Percentiles rank a stretch among this genome's conserved stretches.
Evolutionary conservation across 2,329 filamentous ascomycete species (phyloP).

Genomic region (Penicillium sp.): DNA sequence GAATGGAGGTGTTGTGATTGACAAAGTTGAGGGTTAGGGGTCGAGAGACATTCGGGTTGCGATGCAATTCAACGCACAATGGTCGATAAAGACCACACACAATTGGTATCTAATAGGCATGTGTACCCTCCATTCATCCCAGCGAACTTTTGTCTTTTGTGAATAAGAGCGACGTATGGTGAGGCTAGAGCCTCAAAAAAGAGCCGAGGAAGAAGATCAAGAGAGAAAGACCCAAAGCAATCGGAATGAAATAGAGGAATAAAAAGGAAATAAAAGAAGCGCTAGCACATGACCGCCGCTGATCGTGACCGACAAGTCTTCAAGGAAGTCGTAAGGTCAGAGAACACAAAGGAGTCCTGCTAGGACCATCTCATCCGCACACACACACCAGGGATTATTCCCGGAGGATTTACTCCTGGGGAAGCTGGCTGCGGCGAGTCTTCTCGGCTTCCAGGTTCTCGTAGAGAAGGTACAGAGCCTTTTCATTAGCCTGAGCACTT

Average conservation of each 20-base stretch:
- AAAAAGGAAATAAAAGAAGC: conserved; percentile 21
- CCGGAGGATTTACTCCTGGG: conserved; percentile 50
- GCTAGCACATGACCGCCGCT: conserved; percentile 29
- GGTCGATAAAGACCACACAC: conserved; percentile 17
- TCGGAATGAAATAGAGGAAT: conserved; percentile 13
- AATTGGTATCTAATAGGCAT: conserved; percentile 26
- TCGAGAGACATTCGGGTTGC: conserved; percentile 15
- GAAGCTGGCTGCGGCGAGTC: conserved; percentile 87
- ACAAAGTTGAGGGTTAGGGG: conserved; percentile 6
- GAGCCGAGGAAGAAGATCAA: conserved; percentile 3
- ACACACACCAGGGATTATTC: conserved; percentile 11
- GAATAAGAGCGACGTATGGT: conserved; percentile 17
- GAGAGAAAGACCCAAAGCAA: conserved; percentile 7
- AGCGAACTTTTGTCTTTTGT: conserved; percentile 25
- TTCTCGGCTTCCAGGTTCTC: conserved; percentile 99
- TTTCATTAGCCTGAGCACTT: conserved; percentile 88
- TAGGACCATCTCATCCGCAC: conserved; percentile 18
- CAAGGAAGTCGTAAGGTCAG: conserved; percentile 26
- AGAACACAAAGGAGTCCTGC: conserved; percentile 20
- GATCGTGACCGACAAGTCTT: conserved; percentile 31
- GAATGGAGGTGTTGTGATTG: conserved; percentile 3
- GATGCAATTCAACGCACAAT: conserved; percentile 19
- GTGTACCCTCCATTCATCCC: conserved; percentile 18
- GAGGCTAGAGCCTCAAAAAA: conserved; percentile 3
- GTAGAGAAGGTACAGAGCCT: conserved; percentile 91